Evolutionary conservation across 2,329 filamentous ascomycete genomes (phyloP).

Genomic region (Fusarium austroafricanum): DNA sequence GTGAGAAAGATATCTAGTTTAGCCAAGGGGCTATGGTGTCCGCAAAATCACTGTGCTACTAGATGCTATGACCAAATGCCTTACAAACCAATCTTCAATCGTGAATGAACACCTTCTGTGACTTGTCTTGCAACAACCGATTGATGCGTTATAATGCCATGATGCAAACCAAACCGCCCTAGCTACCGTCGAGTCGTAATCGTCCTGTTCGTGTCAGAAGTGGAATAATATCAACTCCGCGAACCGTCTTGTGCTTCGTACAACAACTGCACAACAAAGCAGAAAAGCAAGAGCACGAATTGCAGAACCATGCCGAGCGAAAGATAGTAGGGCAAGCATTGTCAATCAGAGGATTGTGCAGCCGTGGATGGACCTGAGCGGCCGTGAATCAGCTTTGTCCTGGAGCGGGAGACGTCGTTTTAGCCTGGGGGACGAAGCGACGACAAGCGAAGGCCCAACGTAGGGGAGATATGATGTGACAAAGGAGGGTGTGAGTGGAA

Average conservation of each 20-base stretch:
- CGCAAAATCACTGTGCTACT: slow-evolving; percentile 32
- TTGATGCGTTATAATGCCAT: slow-evolving; percentile 9
- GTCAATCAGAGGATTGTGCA: slow-evolving; percentile 50
- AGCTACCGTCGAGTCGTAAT: slow-evolving; percentile 21
- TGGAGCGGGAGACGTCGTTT: slow-evolving; percentile 38
- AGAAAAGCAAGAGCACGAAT: slow-evolving; percentile 35
- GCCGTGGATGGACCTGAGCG: slow-evolving; percentile 48
- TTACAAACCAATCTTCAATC: slow-evolving; percentile 15
- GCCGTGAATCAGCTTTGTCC: slow-evolving; percentile 45
- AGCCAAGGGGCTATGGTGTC: slow-evolving; percentile 31
- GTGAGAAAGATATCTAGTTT: slow-evolving; percentile 30
- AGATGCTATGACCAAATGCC: slow-evolving; percentile 26
- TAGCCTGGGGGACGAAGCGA: slow-evolving; percentile 35
- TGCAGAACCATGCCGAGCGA: slow-evolving; percentile 31
- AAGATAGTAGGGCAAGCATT: slow-evolving; percentile 28
- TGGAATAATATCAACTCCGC: slow-evolving; percentile 17
- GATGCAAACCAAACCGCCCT: slow-evolving; percentile 20
- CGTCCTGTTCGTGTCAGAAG: slow-evolving; percentile 32
- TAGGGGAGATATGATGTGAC: not conserved
- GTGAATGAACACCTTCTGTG: slow-evolving; percentile 2
- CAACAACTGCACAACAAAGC: slow-evolving; percentile 13
- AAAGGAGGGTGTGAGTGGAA: not conserved
- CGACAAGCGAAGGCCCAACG: slow-evolving; percentile 3
- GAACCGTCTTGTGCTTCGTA: slow-evolving; percentile 13
- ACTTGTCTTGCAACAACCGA: slow-evolving; percentile 1